Evolutionary conservation across 1,284 basidiomycete genomes (phyloP), one percentile per base, ranked within the genome.

Genomic region (Irpex sp.): DNA sequence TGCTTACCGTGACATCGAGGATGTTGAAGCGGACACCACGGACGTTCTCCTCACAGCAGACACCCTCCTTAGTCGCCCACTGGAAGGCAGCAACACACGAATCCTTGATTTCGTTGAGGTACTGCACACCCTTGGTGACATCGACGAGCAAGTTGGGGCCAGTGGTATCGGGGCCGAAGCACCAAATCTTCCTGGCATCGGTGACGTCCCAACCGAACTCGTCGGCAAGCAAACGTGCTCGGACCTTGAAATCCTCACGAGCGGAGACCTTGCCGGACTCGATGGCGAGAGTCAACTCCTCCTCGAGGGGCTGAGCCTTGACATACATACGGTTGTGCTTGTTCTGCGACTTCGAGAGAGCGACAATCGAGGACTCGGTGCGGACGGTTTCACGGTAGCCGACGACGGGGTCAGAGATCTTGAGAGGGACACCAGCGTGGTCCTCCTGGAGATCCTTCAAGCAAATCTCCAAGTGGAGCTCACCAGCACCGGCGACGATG

Each of bases 371-470:
- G 5, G 97, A 98, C 82, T 98, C 94, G 63, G 94, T 83, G 82
- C 92, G 94, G 77, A 99, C 96, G 19, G 97, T 98, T 86, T 99
- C 97, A 81, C 95, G 87, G 84, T 98, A 99, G 65, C 92, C 93
- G 73, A 99, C 97, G 75, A 99, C 97, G 70, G 97, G 97, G 80
- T 97, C 94, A 59, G 97, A 99, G 74, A 95, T 94, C 86, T 97
- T 98, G 79, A 99, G 92, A 66, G 97, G 97, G 67, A 99, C 94
- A 85, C 96, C 95, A 72, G 97, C 97, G 78, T 99, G 97, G 79
- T 99, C 97, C 78, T 99, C 95, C 88, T 98, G 93, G 73, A 99
- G 88, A 85, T 98, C 95, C 90, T 99, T 98, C 82, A 99, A 87
- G 83, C 97, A 98, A 76, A 98, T 99, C 81, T 99, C 97, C 82